phyloP scores from a whole-genome alignment of 306 rosid genomes.

The Rosa rugosa region DNA sequence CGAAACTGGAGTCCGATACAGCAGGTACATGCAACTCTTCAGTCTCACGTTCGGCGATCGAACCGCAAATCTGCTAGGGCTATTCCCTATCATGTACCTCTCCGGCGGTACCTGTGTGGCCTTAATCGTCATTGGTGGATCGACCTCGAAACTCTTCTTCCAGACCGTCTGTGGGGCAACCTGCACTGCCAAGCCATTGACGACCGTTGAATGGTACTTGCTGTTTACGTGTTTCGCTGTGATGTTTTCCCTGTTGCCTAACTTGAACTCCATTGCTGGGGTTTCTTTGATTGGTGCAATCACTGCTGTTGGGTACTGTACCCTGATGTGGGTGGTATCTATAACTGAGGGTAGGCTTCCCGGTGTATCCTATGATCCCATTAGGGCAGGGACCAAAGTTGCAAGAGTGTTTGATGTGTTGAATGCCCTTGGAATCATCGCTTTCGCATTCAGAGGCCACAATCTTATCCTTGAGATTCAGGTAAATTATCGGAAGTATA shows the following conservation, averaged over 20 bases:
- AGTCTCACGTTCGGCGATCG: conserved; percentile 39
- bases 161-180: conserved; percentile 36
- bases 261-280: conserved; percentile 54
- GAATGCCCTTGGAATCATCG: conserved; percentile 52
- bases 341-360: conserved; percentile 39
- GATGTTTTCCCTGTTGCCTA: conserved; percentile 46
- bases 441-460: conserved; percentile 63
- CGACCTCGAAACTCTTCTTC: conserved; percentile 34
- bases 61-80: conserved; percentile 23
- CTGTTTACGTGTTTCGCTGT: conserved; percentile 45
- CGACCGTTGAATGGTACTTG: conserved; percentile 48
- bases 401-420: conserved; percentile 34
- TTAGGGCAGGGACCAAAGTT: not conserved
- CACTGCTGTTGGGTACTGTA: conserved; percentile 45
- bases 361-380: conserved; percentile 37
- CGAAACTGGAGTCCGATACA: conserved; percentile 50
- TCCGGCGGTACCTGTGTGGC: conserved; percentile 45
- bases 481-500: conserved; percentile 21
- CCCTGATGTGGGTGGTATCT: conserved; percentile 43
- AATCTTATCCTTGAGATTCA: conserved; percentile 59
- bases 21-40: conserved; percentile 56
- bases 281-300: conserved; percentile 50
- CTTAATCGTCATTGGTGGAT: conserved; percentile 46
- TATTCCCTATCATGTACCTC: conserved; percentile 42
- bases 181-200: conserved; percentile 30